These are phyloP conservation scores for Basidiobolus meristosporus DNA, from an alignment of 371 early-diverging fungal genomes.

Conservation along the genomic window DNA sequence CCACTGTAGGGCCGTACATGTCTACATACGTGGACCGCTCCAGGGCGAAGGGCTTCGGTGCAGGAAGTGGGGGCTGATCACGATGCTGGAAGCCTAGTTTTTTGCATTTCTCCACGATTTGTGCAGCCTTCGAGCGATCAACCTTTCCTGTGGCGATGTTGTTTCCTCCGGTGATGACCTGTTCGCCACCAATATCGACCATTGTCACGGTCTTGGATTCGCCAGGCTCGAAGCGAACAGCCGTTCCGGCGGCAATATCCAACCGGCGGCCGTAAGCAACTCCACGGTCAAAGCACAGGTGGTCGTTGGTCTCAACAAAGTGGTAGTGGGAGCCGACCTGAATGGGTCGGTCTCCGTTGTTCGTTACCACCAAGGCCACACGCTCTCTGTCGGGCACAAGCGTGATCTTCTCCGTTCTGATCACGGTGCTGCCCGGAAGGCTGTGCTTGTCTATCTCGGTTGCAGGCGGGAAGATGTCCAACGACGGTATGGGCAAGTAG, in stretches of 20 bases:
- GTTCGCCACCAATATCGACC: conserved; percentile 66
- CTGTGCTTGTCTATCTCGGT: conserved; percentile 10
- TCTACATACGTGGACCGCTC: conserved; percentile 63
- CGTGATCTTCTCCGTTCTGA: conserved; percentile 32
- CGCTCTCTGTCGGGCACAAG: conserved; percentile 52
- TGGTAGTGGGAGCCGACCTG: conserved; percentile 90
- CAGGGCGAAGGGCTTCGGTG: conserved; percentile 23
- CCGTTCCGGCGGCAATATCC: conserved; percentile 72
- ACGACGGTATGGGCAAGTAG: conserved; percentile 54
- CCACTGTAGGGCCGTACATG: conserved; percentile 82
- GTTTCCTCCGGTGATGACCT: conserved; percentile 70
- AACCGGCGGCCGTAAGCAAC: conserved; percentile 67
- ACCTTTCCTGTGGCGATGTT: conserved; percentile 52
- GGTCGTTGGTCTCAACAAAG: conserved; percentile 73
- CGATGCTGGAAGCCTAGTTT: not conserved
- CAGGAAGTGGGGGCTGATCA: not conserved
- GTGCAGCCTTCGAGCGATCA: conserved; percentile 17
- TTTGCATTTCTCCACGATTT: conserved; percentile 11
- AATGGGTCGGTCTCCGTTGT: conserved; percentile 81
- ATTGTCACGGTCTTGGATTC: conserved; percentile 64
- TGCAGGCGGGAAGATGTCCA: conserved; percentile 20
- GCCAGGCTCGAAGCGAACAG: conserved; percentile 62
- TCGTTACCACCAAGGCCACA: conserved; percentile 48
- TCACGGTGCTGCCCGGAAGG: conserved; percentile 42
- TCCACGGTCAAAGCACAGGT: conserved; percentile 58